Conservation (phyloP, 1,139 yeast genomes). For the Candida sojae region DNA sequence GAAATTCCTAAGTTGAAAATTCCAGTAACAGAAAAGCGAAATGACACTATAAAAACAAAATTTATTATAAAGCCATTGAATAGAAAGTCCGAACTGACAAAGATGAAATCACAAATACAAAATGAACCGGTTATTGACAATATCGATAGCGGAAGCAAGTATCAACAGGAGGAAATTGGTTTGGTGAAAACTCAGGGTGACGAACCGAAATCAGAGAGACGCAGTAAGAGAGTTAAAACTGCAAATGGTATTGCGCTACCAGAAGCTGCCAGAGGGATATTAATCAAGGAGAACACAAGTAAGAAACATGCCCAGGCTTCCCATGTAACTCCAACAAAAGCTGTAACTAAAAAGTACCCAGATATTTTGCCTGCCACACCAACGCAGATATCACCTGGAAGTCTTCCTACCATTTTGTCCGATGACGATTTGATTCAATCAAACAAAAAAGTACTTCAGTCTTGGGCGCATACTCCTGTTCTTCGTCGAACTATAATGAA, state of each 20-base stretch:
- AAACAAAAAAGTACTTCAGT: constrained; percentile 44
- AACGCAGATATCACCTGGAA: constrained; percentile 17
- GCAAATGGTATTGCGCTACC: constrained; percentile 39
- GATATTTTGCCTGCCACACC: constrained; percentile 13
- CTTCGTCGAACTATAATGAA: constrained; percentile 51
- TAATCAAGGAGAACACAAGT: constrained; percentile 5
- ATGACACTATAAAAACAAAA: constrained; percentile 26
- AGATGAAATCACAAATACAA: background rate
- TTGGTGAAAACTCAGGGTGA: background rate
- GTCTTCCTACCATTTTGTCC: constrained; percentile 49
- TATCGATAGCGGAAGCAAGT: background rate
- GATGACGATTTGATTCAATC: constrained; percentile 63
- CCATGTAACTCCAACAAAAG: constrained; percentile 5
- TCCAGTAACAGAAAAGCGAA: constrained; percentile 33
- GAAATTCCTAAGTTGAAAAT: constrained; percentile 27
- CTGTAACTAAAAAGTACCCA: background rate
- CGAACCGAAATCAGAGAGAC: constrained; percentile 5
- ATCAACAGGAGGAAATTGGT: no score
- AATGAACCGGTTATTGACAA: background rate
- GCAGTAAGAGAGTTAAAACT: constrained; percentile 15
- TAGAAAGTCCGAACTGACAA: constrained; percentile 8
- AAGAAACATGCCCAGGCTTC: constrained; percentile 3
- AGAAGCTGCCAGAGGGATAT: constrained; percentile 35
- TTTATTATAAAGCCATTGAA: constrained; percentile 31
- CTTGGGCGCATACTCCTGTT: constrained; percentile 76